Conservation (phyloP, 2,329 filamentous ascomycete genomes). For the Ophiognomonia clavigignenti-juglandacearum region DNA sequence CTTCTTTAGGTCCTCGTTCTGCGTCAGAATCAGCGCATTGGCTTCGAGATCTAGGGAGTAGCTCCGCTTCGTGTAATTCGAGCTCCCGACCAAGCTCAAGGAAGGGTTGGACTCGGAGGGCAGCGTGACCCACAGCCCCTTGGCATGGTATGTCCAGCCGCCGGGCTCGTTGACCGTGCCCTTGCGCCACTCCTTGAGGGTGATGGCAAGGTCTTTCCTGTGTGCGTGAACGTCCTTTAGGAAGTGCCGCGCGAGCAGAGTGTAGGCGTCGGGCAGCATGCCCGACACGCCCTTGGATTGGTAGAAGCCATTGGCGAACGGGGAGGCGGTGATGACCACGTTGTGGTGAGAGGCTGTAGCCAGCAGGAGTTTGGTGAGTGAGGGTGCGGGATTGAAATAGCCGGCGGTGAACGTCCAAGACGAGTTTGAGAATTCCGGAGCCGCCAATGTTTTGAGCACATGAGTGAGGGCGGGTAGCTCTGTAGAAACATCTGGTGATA, state of each 20-base stretch:
- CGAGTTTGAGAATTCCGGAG: constrained; percentile 59
- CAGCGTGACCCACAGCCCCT: constrained; percentile 86
- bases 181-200: constrained; percentile 80
- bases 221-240: constrained; percentile 51
- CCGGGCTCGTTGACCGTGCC: constrained; percentile 75
- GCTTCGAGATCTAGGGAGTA: constrained; percentile 91
- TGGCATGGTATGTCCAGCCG: constrained; percentile 97
- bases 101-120: constrained; percentile 62
- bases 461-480: constrained; percentile 78
- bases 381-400: constrained; percentile 94
- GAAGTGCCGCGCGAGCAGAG: constrained; percentile 78
- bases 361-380: constrained; percentile 75
- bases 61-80: constrained; percentile 92
- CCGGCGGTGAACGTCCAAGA: constrained; percentile 96
- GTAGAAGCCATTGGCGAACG: constrained; percentile 94
- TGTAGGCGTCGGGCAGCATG: constrained; percentile 88
- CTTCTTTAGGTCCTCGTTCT: constrained; percentile 64
- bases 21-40: constrained; percentile 80
- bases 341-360: constrained; percentile 64
- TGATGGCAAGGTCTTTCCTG: constrained; percentile 52
- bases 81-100: constrained; percentile 81
- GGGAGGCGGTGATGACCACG: constrained; percentile 86
- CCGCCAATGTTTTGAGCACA: constrained; percentile 65
- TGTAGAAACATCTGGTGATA: constrained; percentile 76
- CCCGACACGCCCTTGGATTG: constrained; percentile 82